Evolutionary conservation across 306 rosid genomes (phyloP), one percentile per base, ranked within the genome.

Genomic region (Crotalaria pallida): DNA sequence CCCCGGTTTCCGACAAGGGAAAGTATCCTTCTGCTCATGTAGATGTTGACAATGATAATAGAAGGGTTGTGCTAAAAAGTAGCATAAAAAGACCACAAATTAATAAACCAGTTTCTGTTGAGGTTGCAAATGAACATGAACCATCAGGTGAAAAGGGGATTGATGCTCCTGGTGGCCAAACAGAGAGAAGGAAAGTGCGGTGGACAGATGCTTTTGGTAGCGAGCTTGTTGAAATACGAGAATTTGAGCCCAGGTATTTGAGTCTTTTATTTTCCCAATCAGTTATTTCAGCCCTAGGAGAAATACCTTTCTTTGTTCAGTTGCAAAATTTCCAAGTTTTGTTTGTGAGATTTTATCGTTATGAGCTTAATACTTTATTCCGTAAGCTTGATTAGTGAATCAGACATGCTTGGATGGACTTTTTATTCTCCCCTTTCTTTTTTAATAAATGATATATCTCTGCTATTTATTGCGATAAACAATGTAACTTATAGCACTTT

Each of bases 181-280:
- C 62, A 7, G 96, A 88, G 65, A 81, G 75, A 75, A 88, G 99
- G 76, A 94, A 80, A 80, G 96, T 91, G 63, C 99, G 86, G 84
- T 94, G 99, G 99, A 94, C 95, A 10, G 99, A 94, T 85, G 64
- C 82, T 79, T 88, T 85, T 56, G 99, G 97, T 44, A 83, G 86
- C 27, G 96, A 94, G 76, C 97, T 94, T 50, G 89, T 79, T 75
- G 87, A 88, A 66, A 84, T 94, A 66, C 84, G 81, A 76, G 97
- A 94, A 80, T 94, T 91, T 82, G 97, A 94, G 78, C 92, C 99
- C 88, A 91, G 99, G 99, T 94, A 79, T 80, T 51, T 67, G 18
- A 40, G 10, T 66, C 18, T 62, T 52, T 27, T 56, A 67, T 67
- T 56, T 38, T 74, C 10, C 27, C 6, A 44, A 48, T 23, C 69